Base-by-base conservation (phyloP, 1,284 basidiomycete genomes). In the Trametes versicolor region DNA sequence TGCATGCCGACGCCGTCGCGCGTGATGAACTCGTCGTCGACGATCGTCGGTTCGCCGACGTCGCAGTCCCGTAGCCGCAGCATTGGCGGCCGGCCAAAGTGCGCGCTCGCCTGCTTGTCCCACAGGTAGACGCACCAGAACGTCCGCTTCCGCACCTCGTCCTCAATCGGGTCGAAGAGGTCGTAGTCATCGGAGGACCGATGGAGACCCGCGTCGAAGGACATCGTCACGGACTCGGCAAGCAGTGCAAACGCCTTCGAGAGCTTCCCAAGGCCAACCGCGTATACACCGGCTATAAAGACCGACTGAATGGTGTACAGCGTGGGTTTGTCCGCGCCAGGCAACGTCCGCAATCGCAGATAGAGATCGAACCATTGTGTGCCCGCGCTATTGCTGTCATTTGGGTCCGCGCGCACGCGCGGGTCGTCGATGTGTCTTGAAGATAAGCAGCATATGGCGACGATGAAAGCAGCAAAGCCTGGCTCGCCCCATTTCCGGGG, bases 91-190 rank as follows among this genome's bases (percentile, higher is more conserved):
- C 94, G 83, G 19, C 95, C 95, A 75, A 96, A 96, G 71, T 95
- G 90, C 36, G 94, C 92, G 41, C 85, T 79, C 12, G 92, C 85
- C 73, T 95, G 94, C 78, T 96, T 96, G 77, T 96, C 95, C 95
- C 95, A 96, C 49, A 94, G 84, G 77, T 96, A 97, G 27, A 96
- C 93, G 66, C 93, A 94, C 94, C 94, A 97, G 78, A 96, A 97
- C 0, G 95, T 96, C 68, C 95, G 88, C 77, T 95, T 95, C 62
- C 95, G 86, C 21, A 95, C 88, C 76, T 96, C 93, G 70, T 93
- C 91, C 76, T 96, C 94, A 67, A 96, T 90, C 5, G 91, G 85
- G 76, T 94, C 90, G 76, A 96, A 96, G 64, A 94, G 84, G 74
- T 95, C 94, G 73, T 96, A 96, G n/a, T 87, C 89, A 71, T 95